Evolutionary conservation across 2,329 filamentous ascomycete species (phyloP).

Genomic region (Tolypocladium ophioglossoides): DNA sequence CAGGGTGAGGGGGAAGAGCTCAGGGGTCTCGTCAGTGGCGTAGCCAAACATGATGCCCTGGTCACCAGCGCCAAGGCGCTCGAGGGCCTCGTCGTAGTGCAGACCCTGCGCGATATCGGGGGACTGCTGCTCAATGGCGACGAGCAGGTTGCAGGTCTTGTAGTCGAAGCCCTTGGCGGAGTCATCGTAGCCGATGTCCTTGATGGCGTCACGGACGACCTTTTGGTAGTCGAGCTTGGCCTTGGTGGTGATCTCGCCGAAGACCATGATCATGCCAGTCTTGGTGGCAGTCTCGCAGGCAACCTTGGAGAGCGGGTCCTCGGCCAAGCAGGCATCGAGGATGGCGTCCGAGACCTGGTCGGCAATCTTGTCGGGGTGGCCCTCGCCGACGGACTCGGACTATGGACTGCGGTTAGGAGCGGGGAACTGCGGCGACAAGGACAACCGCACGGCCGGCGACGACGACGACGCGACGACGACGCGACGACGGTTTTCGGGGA

Average conservation of each 20-base stretch:
- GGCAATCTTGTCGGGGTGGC: constrained; percentile 93
- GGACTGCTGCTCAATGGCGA: constrained; percentile 98
- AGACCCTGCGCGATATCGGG: constrained; percentile 98
- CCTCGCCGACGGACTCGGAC: constrained; percentile 84
- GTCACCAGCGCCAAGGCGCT: constrained; percentile 97
- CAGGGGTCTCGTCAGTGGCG: constrained; percentile 97
- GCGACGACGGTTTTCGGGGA: neutral
- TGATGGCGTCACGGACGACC: constrained; percentile 86
- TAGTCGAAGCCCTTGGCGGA: constrained; percentile 98
- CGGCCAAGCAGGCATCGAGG: constrained; percentile 90
- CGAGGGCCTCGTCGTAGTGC: constrained; percentile 93
- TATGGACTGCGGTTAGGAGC: constrained; percentile 21
- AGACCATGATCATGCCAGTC: constrained; percentile 99
- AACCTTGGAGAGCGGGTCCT: constrained; percentile 96
- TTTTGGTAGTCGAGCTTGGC: constrained; percentile 95
- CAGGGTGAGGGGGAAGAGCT: constrained; percentile 90
- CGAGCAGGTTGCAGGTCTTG: constrained; percentile 98
- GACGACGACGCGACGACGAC: neutral
- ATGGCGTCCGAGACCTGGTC: constrained; percentile 98
- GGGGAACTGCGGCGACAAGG: constrained; percentile 3
- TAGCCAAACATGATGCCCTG: constrained; percentile 99
- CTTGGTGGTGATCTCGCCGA: constrained; percentile 98
- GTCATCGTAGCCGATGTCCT: constrained; percentile 97
- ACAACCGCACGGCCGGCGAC: neutral
- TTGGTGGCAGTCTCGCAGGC: constrained; percentile 99